These are phyloP conservation scores for Aspergillus baeticus DNA, from an alignment of 495 filamentous ascomycete genomes.

Conservation along the genomic window DNA sequence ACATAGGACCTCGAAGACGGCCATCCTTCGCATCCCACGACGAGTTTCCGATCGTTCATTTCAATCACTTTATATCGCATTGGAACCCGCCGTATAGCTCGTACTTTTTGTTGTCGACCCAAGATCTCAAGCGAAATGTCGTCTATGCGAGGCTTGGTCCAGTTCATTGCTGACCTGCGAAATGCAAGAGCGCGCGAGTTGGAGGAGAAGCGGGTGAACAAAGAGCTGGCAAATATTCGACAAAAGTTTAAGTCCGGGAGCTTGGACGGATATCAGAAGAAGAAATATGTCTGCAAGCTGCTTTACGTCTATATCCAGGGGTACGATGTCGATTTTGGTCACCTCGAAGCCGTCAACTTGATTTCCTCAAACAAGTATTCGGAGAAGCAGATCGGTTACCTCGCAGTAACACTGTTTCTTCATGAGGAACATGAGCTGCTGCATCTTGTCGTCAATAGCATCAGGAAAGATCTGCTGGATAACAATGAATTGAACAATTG, in stretches of 20 bases:
- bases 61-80: background rate
- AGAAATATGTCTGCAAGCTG: slow-evolving; percentile 99
- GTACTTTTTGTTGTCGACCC: background rate
- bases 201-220: slow-evolving; percentile 99
- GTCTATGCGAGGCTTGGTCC: slow-evolving; percentile 87
- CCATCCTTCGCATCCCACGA: background rate
- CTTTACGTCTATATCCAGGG: slow-evolving; percentile 99
- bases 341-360: slow-evolving; percentile 96
- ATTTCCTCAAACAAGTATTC: slow-evolving; percentile 97
- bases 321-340: slow-evolving; percentile 99
- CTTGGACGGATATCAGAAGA: slow-evolving; percentile 95
- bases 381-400: slow-evolving; percentile 98
- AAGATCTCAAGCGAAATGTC: slow-evolving; percentile 40
- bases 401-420: slow-evolving; percentile 95
- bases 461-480: slow-evolving; percentile 91
- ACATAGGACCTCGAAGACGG: background rate
- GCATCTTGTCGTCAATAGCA: slow-evolving; percentile 97
- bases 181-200: slow-evolving; percentile 94
- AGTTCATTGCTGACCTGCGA: slow-evolving; percentile 96
- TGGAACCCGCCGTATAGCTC: no score
- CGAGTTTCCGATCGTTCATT: background rate
- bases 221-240: slow-evolving; percentile 97
- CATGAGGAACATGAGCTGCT: slow-evolving; percentile 96
- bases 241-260: slow-evolving; percentile 73
- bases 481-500: slow-evolving; percentile 98